Percentiles rank a stretch among this genome's conserved stretches.
Evolutionary conservation across 2,329 filamentous ascomycete species (phyloP).

Genomic region (Colletotrichum gloeosporioides): DNA sequence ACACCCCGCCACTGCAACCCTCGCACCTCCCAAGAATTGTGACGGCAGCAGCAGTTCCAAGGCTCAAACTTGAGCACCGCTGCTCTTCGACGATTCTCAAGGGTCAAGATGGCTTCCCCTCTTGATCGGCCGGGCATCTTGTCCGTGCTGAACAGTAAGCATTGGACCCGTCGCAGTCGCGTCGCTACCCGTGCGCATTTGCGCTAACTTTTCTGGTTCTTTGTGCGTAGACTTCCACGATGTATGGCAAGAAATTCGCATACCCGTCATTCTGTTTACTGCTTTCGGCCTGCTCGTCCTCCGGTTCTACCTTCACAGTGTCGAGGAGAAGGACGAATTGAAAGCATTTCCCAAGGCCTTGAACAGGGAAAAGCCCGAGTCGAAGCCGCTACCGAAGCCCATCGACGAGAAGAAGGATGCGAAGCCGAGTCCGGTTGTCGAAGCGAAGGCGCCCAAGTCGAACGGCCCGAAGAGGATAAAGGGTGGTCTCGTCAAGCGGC

Average conservation of each 20-base stretch:
- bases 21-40: neutral
- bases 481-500: constrained; percentile 36
- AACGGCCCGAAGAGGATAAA: constrained; percentile 56
- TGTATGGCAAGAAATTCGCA: constrained; percentile 22
- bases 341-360: constrained; percentile 16
- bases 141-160: constrained; percentile 11
- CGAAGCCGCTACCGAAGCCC: constrained; percentile 2
- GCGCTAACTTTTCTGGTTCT: neutral
- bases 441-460: constrained; percentile 35
- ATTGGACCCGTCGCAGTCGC: neutral
- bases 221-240: constrained; percentile 15
- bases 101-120: neutral
- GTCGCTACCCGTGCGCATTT: neutral
- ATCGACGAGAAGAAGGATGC: constrained; percentile 14
- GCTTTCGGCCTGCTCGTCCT: constrained; percentile 15
- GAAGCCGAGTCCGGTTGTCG: constrained; percentile 18
- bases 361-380: constrained; percentile 1
- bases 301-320: constrained; percentile 20
- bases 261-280: constrained; percentile 19
- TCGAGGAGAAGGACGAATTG: constrained; percentile 11
- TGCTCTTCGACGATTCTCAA: neutral
- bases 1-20: constrained; percentile 5
- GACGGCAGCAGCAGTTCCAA: neutral
- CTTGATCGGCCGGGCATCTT: neutral
- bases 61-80: constrained; percentile 7